Evolutionary conservation across 208 protist species (phyloP).

Genomic region (Novymonas esmeraldas): DNA sequence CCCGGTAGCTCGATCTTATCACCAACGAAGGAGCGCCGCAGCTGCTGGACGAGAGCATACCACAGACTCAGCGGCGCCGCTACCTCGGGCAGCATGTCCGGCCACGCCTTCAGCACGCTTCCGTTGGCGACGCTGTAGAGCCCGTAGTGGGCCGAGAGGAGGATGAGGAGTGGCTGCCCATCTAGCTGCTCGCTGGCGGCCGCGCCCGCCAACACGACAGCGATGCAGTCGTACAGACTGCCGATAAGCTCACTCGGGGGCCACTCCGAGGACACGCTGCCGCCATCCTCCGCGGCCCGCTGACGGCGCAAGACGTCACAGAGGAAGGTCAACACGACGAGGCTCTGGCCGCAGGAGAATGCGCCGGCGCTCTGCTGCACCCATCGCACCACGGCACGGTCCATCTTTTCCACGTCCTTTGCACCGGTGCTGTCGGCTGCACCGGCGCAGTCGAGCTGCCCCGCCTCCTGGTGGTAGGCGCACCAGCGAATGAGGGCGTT

Average conservation of each 20-base stretch:
- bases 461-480: constrained; percentile 50
- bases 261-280: background rate
- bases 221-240: constrained; percentile 18
- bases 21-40: constrained; percentile 17
- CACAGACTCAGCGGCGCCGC: constrained; percentile 46
- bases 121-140: constrained; percentile 38
- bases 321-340: constrained; percentile 74
- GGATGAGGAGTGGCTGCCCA: constrained; percentile 59
- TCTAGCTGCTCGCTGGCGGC: constrained; percentile 65
- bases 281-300: background rate
- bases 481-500: constrained; percentile 72
- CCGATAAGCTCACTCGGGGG: background rate
- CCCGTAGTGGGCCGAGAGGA: constrained; percentile 66
- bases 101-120: constrained; percentile 15
- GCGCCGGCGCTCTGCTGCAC: constrained; percentile 33
- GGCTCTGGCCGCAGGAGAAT: constrained; percentile 76
- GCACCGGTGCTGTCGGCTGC: background rate
- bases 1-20: background rate
- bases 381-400: constrained; percentile 63
- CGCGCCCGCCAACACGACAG: constrained; percentile 19
- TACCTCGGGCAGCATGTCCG: constrained; percentile 22
- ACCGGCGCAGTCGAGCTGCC: background rate
- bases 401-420: constrained; percentile 18
- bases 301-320: constrained; percentile 54
- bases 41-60: constrained; percentile 57